Percentiles rank a stretch among this genome's conserved stretches.
phyloP scores from a whole-genome alignment of 805 yeast genomes.

The Maudiozyma serrabonitensis region DNA sequence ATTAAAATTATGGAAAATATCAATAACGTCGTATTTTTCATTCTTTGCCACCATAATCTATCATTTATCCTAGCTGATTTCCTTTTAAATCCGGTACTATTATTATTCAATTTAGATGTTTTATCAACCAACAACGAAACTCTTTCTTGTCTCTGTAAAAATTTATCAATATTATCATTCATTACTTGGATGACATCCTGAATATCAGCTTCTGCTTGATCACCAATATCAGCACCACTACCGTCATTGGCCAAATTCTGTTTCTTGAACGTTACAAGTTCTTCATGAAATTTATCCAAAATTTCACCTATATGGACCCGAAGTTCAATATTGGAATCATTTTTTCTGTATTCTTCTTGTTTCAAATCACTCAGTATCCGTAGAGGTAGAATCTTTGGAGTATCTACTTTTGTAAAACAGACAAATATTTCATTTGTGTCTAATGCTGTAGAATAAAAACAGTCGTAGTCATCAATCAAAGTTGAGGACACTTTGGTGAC shows the following conservation, averaged over 20 bases:
- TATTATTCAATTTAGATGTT: slow-evolving; percentile 61
- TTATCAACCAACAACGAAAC: slow-evolving; percentile 65
- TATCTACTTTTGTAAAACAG: slow-evolving; percentile 19
- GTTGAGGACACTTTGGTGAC: slow-evolving; percentile 26
- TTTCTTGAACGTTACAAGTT: slow-evolving; percentile 17
- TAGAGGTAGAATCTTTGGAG: slow-evolving; percentile 27
- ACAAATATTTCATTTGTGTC: slow-evolving; percentile 13
- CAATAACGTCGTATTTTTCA: slow-evolving; percentile 26
- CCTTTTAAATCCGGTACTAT: slow-evolving; percentile 60
- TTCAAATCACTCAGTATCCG: slow-evolving; percentile 25
- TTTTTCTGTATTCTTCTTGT: slow-evolving; percentile 10
- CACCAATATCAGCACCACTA: slow-evolving; percentile 5
- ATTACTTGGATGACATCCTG: slow-evolving; percentile 27
- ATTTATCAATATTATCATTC: slow-evolving; percentile 32
- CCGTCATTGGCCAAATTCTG: neutral
- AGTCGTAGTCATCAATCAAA: slow-evolving; percentile 27
- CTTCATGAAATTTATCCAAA: slow-evolving; percentile 24
- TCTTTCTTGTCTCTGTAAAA: slow-evolving; percentile 71
- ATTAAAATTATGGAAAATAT: slow-evolving; percentile 16
- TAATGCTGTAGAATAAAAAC: slow-evolving; percentile 24
- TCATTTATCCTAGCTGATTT: slow-evolving; percentile 54
- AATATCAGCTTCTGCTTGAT: slow-evolving; percentile 23
- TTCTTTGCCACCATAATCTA: slow-evolving; percentile 60
- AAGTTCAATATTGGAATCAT: slow-evolving; percentile 17
- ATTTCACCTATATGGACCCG: slow-evolving; percentile 19